Evolutionary conservation across 352 stramenopile genomes (phyloP).

Genomic region (Globisporangium uncinulatum): DNA sequence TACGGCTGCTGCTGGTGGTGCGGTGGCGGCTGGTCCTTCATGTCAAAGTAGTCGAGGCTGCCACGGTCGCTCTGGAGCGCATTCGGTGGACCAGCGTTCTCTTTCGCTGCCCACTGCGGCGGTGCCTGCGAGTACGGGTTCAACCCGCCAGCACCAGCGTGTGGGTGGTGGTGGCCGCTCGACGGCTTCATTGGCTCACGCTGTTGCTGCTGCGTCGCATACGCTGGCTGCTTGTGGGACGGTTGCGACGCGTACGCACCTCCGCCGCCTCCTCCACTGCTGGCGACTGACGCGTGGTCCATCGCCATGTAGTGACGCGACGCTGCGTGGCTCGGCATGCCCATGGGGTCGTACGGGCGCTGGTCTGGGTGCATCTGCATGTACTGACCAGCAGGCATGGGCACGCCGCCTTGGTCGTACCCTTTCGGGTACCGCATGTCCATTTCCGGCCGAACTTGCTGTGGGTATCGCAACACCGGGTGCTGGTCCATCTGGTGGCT

Average conservation of each 20-base stretch:
- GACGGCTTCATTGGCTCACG: conserved; percentile 35
- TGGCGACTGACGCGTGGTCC: conserved; percentile 21
- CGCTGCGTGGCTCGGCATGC: conserved; percentile 29
- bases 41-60: conserved; percentile 65
- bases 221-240: conserved; percentile 27
- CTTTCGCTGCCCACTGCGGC: conserved; percentile 51
- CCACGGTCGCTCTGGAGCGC: conserved; percentile 23
- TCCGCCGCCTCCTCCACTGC: no score
- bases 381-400: conserved; percentile 44
- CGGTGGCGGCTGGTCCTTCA: conserved; percentile 47
- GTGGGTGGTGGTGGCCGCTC: conserved; percentile 10
- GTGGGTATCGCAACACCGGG: conserved; percentile 35
- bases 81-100: conserved; percentile 18
- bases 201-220: conserved; percentile 14
- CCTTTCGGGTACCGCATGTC: conserved; percentile 70
- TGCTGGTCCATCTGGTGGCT: conserved; percentile 34
- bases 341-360: conserved; percentile 69
- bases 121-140: conserved; percentile 47
- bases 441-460: conserved; percentile 37
- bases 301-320: conserved; percentile 56
- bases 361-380: conserved; percentile 71
- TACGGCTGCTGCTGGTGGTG: conserved; percentile 50
- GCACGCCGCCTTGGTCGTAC: conserved; percentile 30
- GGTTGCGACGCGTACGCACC: conserved; percentile 24
- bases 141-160: neutral